Percentiles rank a stretch among this genome's conserved stretches.
Evolutionary conservation across 345 rosid genomes (phyloP).

Genomic region (Hypericum perforatum): DNA sequence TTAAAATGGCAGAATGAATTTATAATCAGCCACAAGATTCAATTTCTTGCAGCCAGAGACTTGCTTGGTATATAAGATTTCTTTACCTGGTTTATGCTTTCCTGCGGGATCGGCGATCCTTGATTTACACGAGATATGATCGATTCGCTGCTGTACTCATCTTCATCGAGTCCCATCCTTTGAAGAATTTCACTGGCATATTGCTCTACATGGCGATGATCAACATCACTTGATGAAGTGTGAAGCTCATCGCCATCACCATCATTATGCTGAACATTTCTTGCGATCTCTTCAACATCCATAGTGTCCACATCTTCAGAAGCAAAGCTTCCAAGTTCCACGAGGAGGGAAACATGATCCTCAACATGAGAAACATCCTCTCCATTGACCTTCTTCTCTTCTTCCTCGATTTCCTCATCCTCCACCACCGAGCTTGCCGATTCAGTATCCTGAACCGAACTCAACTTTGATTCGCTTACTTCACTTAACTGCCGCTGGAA

Average conservation of each 20-base stretch:
- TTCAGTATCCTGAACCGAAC: conserved; percentile 81
- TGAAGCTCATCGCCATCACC: conserved; percentile 39
- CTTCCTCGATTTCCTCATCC: conserved; percentile 18
- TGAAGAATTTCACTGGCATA: conserved; percentile 26
- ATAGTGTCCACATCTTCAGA: conserved; percentile 51
- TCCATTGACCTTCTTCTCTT: conserved; percentile 47
- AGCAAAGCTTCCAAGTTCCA: conserved; percentile 44
- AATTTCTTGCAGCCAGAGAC: conserved; percentile 12
- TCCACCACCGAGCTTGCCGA: conserved; percentile 50
- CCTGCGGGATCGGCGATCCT: conserved; percentile 21
- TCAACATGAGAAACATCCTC: conserved; percentile 30
- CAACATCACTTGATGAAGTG: conserved; percentile 40
- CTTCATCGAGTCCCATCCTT: conserved; percentile 35
- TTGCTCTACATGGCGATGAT: conserved; percentile 27
- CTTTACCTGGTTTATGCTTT: conserved; percentile 4
- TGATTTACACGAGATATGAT: conserved; percentile 35
- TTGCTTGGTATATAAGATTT: conserved; percentile 11
- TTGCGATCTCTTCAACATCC: conserved; percentile 30
- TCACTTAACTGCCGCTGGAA: conserved; percentile 78
- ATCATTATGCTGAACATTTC: conserved; percentile 31
- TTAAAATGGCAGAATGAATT: conserved; percentile 2
- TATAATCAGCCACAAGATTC: conserved; percentile 6
- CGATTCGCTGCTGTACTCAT: conserved; percentile 42
- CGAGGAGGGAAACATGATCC: conserved; percentile 39
- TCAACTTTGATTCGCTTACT: conserved; percentile 67